Conservation (phyloP, 306 rosid species). For the Vachellia collinsii region DNA sequence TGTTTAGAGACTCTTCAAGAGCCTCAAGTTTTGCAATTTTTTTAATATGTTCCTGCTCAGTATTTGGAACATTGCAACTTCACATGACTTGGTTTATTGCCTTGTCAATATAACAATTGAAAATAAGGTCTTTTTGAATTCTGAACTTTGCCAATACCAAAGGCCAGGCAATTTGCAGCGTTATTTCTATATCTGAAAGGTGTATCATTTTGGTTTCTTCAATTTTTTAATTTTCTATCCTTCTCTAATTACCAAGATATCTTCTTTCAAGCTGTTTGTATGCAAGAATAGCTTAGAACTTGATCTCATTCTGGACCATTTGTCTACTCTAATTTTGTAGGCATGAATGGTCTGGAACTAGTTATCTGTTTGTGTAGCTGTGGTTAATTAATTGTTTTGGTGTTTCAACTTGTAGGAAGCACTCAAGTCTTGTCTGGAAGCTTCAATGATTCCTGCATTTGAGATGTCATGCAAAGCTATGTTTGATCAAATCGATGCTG, state of each 20-base stretch:
- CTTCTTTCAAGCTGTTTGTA: constrained; percentile 9
- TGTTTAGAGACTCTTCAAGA: constrained; percentile 10
- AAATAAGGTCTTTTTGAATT: constrained; percentile 15
- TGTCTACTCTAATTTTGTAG: constrained; percentile 23
- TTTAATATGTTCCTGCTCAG: constrained; percentile 6
- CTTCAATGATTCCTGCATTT: constrained; percentile 64
- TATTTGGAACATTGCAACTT: not conserved
- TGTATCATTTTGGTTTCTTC: not conserved
- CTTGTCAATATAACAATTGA: constrained; percentile 13
- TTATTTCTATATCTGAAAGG: constrained; percentile 7
- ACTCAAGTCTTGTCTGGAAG: constrained; percentile 63
- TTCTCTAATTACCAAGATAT: not conserved
- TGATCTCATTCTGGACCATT: constrained; percentile 16
- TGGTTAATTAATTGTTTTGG: constrained; percentile 32
- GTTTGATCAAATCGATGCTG: constrained; percentile 70
- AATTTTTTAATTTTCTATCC: not conserved
- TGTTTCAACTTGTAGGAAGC: constrained; percentile 57
- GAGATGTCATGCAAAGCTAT: constrained; percentile 68
- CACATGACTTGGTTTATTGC: not conserved
- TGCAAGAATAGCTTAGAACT: constrained; percentile 12
- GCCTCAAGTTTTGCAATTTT: constrained; percentile 7
- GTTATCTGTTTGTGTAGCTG: constrained; percentile 23
- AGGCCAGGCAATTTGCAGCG: constrained; percentile 4
- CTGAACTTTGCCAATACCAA: not conserved
- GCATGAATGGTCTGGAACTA: constrained; percentile 18